Base-by-base conservation (phyloP, 2,329 filamentous ascomycete genomes). In the Thelonectria rubi region DNA sequence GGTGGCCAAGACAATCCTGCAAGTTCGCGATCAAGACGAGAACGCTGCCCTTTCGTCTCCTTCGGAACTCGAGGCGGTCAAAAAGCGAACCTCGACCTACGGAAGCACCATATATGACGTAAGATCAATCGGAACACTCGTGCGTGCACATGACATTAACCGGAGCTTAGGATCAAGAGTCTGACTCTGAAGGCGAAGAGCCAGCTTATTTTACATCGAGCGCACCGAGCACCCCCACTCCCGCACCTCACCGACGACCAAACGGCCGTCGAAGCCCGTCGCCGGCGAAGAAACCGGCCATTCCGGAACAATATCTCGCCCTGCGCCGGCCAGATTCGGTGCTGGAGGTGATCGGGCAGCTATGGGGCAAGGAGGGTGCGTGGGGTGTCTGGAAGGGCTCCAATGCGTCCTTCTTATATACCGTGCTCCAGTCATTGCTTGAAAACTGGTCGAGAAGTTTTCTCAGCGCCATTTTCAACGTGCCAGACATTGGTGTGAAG, bases 351-450 rank as follows among this genome's bases (percentile, higher is more conserved):
- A 86, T 99, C 62, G 89, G 89, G 7, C 91, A 96, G 74, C 80
- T 98, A 18, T 98, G 95, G 92, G 85, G 90, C 49, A 94, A 91
- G 69, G 94, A 97, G 74, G 92, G 93, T 37, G 90, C 90, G 0
- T 94, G 93, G 84, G 95, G 95, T 5, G 89, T 97, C 5, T 99
- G 94, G 94, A 97, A 97, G 76, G 88, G 90, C 9, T 92, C 93
- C 39, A 98, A 98, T 74, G 88, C 91, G 14, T 96, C 93, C 1
- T 99, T 98, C 73, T 83, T 98, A 51, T 97, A 98, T 78, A 91
- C 89, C 0, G 87, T 97, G 48, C 83, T 98, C 17, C 87, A 94
- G 64, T 93, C 93, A 11, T 90, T 96, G 8, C 81, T 97, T 30
- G 95, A 98, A 75, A 94, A 92, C 69, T 99, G 96, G 89, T 91